Evolutionary conservation across 2,329 filamentous ascomycete species (phyloP).

Genomic region (Cyanodermella asteris): DNA sequence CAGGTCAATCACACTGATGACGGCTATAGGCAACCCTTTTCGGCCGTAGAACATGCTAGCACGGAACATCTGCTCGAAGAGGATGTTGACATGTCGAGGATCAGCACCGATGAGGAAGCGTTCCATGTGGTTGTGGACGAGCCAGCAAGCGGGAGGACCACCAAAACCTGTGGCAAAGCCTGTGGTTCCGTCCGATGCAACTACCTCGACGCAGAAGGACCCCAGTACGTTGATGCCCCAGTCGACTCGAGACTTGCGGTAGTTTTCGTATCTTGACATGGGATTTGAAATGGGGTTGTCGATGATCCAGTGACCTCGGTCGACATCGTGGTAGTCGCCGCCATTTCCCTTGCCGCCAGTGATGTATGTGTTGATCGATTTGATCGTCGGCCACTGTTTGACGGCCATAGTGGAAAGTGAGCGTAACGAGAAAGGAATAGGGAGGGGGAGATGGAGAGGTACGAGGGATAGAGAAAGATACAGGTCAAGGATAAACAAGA

Average conservation of each 20-base stretch:
- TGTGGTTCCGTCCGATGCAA: constrained; percentile 74
- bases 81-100: constrained; percentile 70
- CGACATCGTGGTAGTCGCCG: constrained; percentile 59
- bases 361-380: constrained; percentile 23
- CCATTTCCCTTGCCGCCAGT: constrained; percentile 25
- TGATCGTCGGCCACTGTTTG: constrained; percentile 25
- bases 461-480: too few species aligned
- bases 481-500: too few species aligned
- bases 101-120: constrained; percentile 77
- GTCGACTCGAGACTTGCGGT: constrained; percentile 66
- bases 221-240: constrained; percentile 94
- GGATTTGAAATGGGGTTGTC: constrained; percentile 84
- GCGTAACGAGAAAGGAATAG: too few species aligned
- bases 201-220: constrained; percentile 77
- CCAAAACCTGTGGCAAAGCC: constrained; percentile 89
- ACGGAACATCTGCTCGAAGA: constrained; percentile 95
- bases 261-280: constrained; percentile 74
- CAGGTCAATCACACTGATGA: constrained; percentile 86
- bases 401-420: too few species aligned
- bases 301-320: constrained; percentile 51
- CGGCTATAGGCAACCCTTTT: constrained; percentile 71
- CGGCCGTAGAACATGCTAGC: constrained; percentile 91
- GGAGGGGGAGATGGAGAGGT: too few species aligned
- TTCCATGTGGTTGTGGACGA: constrained; percentile 82
- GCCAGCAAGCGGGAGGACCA: constrained; percentile 81